Conservation (phyloP, 768 basidiomycete genomes). For the Baorangia bicolor region DNA sequence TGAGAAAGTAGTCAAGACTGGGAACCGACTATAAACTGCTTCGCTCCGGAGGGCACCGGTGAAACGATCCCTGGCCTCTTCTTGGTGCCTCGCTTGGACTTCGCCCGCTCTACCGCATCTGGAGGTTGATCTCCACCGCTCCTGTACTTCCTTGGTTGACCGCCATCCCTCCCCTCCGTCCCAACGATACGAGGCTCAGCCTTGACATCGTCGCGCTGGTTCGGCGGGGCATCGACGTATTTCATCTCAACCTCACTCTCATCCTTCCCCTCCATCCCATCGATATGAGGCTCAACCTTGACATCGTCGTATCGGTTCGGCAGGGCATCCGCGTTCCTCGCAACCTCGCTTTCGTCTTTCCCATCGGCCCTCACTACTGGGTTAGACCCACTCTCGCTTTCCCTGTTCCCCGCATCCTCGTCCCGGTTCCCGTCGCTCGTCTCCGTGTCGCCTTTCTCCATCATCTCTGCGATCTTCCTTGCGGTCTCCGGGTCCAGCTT, state of each 20-base stretch:
- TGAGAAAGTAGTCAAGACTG: not conserved
- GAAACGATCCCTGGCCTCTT: not conserved
- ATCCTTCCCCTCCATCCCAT: not conserved
- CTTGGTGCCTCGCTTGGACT: not conserved
- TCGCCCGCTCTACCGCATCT: not conserved
- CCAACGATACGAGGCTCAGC: not conserved
- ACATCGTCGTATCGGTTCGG: not conserved
- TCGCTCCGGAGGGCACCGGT: not conserved
- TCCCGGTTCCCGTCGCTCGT: not conserved
- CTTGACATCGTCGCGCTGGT: not conserved
- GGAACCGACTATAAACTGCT: not conserved
- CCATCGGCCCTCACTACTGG: not conserved
- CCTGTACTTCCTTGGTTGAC: not conserved
- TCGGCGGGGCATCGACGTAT: too few relatives aligned
- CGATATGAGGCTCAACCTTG: not conserved
- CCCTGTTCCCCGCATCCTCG: not conserved
- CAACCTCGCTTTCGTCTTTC: not conserved
- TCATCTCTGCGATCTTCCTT: conserved; percentile 21
- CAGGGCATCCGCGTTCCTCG: not conserved
- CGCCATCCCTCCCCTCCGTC: not conserved
- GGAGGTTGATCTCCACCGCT: not conserved
- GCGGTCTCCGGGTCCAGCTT: conserved; percentile 28
- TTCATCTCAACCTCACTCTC: not conserved
- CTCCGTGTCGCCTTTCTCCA: conserved; percentile 14
- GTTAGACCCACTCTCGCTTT: not conserved